phyloP scores from a whole-genome alignment of 768 basidiomycete species.

The Cystofilobasidium capitatum region DNA sequence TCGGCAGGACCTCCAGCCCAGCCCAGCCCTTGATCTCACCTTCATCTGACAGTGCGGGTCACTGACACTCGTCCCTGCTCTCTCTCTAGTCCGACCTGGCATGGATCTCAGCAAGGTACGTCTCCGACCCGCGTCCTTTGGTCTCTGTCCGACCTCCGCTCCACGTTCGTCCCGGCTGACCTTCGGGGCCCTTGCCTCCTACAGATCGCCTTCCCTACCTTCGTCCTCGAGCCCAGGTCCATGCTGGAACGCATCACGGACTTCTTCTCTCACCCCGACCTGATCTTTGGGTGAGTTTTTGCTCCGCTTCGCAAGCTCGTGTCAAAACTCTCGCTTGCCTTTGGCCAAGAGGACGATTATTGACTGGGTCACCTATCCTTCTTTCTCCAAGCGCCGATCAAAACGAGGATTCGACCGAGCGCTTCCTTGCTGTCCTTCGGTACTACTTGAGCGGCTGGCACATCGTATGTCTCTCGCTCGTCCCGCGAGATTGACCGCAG shows the following conservation, averaged over 20 bases:
- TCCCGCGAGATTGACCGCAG: no score
- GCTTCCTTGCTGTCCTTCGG: slow-evolving; percentile 80
- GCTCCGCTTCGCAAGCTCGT: no score
- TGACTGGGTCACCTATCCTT: neutral
- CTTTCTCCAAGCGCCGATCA: slow-evolving; percentile 58
- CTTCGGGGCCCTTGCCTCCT: neutral
- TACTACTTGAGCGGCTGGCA: slow-evolving; percentile 99
- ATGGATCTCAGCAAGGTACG: slow-evolving; percentile 88
- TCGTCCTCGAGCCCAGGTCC: slow-evolving; percentile 91
- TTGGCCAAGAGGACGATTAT: neutral
- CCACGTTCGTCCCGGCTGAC: slow-evolving; percentile 38
- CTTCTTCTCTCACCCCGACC: slow-evolving; percentile 97
- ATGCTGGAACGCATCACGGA: slow-evolving; percentile 98
- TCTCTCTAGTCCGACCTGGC: slow-evolving; percentile 53
- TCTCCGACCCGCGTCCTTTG: neutral
- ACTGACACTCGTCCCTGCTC: slow-evolving; percentile 11
- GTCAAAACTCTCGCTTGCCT: neutral
- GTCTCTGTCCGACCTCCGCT: slow-evolving; percentile 46
- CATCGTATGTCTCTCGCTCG: slow-evolving; percentile 44
- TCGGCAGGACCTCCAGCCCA: no score
- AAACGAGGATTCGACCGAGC: slow-evolving; percentile 72
- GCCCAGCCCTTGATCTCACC: slow-evolving; percentile 15
- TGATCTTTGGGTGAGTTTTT: slow-evolving; percentile 74
- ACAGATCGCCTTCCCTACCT: slow-evolving; percentile 41
- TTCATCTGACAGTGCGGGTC: slow-evolving; percentile 4